These are phyloP conservation scores for Solanum appendiculatum DNA, from an alignment of 257 asterid species.

Conservation along the genomic window DNA sequence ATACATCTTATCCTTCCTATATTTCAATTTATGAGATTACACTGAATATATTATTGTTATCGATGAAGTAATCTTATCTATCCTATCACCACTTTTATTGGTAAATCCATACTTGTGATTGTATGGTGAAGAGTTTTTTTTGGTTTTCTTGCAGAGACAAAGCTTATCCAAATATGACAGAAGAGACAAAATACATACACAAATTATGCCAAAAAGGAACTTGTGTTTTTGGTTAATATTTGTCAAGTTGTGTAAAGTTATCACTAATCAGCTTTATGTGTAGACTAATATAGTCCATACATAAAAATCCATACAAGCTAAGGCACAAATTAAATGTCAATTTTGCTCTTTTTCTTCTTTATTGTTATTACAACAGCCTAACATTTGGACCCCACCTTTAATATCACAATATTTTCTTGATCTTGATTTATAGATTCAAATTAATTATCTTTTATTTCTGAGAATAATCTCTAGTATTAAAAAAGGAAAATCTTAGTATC, in stretches of 20 bases:
- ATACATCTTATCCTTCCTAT: not conserved
- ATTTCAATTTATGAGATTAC: not conserved
- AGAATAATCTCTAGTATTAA: not conserved
- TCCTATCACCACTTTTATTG: too few relatives aligned
- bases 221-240: not conserved
- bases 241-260: constrained; percentile 15
- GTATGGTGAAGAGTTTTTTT: too few relatives aligned
- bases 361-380: constrained; percentile 3
- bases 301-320: constrained; percentile 29
- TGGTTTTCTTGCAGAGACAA: too few relatives aligned
- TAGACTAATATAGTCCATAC: constrained; percentile 15
- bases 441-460: not conserved
- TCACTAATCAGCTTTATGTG: constrained; percentile 8
- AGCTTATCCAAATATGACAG: too few relatives aligned
- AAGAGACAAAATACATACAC: not conserved
- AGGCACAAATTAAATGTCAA: constrained; percentile 22
- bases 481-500: not conserved
- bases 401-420: not conserved
- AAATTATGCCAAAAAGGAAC: not conserved
- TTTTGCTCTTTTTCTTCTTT: not conserved
- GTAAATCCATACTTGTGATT: too few relatives aligned
- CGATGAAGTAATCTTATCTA: too few relatives aligned
- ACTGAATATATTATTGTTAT: not conserved
- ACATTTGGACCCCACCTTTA: not conserved
- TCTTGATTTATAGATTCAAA: not conserved